These are phyloP conservation scores for Hypsizygus ulmarius DNA, from an alignment of 1,284 basidiomycete species.

Conservation along the genomic window DNA sequence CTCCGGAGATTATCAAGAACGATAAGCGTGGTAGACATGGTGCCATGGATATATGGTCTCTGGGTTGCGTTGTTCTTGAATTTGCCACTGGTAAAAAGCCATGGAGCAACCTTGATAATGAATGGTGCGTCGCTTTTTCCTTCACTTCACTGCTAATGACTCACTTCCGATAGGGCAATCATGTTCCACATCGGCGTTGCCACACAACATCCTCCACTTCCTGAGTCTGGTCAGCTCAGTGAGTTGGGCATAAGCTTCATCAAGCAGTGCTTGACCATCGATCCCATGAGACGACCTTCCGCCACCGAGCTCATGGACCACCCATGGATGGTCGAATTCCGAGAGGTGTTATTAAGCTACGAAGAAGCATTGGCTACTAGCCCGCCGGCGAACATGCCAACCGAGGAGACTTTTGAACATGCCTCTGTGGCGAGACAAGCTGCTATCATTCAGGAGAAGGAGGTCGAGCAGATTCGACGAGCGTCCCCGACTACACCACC, in stretches of 20 bases:
- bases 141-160: slow-evolving; percentile 11
- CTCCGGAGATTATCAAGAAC: slow-evolving; percentile 97
- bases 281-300: slow-evolving; percentile 81
- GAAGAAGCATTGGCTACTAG: slow-evolving; percentile 58
- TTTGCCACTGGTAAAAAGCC: slow-evolving; percentile 96
- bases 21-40: slow-evolving; percentile 84
- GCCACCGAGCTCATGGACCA: slow-evolving; percentile 87
- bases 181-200: slow-evolving; percentile 99
- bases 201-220: slow-evolving; percentile 94
- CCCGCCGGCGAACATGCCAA: slow-evolving; percentile 44
- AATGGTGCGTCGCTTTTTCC: slow-evolving; percentile 69
- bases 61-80: slow-evolving; percentile 96
- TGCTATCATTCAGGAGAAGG: slow-evolving; percentile 56
- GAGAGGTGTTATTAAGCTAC: slow-evolving; percentile 63
- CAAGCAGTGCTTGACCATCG: slow-evolving; percentile 87
- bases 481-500: slow-evolving; percentile 39
- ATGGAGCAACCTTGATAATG: slow-evolving; percentile 98
- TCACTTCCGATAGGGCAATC: slow-evolving; percentile 69
- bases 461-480: slow-evolving; percentile 51
- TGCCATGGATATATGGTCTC: slow-evolving; percentile 98
- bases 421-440: slow-evolving; percentile 56
- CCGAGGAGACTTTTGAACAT: slow-evolving; percentile 47
- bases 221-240: slow-evolving; percentile 88
- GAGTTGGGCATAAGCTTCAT: slow-evolving; percentile 93
- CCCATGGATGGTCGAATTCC: slow-evolving; percentile 86